Conservation (phyloP, 192 early-diverging fungal species). For the Fimicolochytrium jonesii region DNA sequence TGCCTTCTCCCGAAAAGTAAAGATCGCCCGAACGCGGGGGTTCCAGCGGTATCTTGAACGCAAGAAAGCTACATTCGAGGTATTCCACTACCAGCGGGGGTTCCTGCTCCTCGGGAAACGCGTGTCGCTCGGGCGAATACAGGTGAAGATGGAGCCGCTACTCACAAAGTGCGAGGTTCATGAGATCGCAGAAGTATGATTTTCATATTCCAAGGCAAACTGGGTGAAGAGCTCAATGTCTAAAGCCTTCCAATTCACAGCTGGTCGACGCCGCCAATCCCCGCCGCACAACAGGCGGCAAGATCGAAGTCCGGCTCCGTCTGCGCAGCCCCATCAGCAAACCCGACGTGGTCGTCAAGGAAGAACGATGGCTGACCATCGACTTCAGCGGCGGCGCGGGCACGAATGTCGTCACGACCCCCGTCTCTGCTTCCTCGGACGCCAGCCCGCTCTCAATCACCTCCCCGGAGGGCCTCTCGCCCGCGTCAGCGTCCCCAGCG, state of each 20-base stretch:
- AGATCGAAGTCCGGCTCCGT: slow-evolving; percentile 60
- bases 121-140: slow-evolving; percentile 52
- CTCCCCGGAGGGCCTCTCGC: no score
- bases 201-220: background rate
- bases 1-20: slow-evolving; percentile 32
- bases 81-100: slow-evolving; percentile 58
- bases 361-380: slow-evolving; percentile 16
- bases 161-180: slow-evolving; percentile 62
- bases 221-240: background rate
- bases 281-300: slow-evolving; percentile 62
- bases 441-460: no score
- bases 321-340: slow-evolving; percentile 57
- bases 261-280: slow-evolving; percentile 53
- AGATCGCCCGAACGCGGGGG: slow-evolving; percentile 56
- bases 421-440: no score
- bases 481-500: no score
- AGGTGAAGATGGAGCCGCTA: slow-evolving; percentile 52
- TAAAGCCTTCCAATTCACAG: slow-evolving; percentile 34
- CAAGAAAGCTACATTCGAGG: slow-evolving; percentile 67
- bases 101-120: slow-evolving; percentile 45
- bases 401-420: no score
- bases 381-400: slow-evolving; percentile 17
- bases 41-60: slow-evolving; percentile 65
- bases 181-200: slow-evolving; percentile 58
- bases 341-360: slow-evolving; percentile 52